Evolutionary conservation across 2,329 filamentous ascomycete species (phyloP).

Genomic region (Tetracladium maxilliforme): DNA sequence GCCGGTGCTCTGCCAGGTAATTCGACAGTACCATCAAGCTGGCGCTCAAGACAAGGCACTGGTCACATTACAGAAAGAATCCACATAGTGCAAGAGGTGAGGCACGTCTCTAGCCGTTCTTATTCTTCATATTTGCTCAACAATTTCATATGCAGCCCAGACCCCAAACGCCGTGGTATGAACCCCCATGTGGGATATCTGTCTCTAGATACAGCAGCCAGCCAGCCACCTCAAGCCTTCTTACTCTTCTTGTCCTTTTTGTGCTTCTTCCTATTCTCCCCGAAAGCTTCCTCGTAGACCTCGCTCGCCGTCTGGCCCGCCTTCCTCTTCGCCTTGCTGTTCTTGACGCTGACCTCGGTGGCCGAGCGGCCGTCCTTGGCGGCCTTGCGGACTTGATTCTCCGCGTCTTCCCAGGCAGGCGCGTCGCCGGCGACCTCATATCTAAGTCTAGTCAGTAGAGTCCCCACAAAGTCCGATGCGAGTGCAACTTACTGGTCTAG

Average conservation of each 20-base stretch:
- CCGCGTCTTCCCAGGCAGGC: conserved; percentile 52
- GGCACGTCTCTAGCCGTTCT: no score
- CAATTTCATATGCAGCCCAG: no score
- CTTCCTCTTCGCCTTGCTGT: conserved; percentile 64
- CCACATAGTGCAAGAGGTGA: no score
- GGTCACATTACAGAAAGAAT: no score
- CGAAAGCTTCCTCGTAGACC: conserved; percentile 46
- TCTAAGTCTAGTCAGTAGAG: conserved; percentile 21
- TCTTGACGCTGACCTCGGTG: conserved; percentile 68
- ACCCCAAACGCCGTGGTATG: no score
- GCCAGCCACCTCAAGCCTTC: no score
- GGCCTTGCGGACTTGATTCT: conserved; percentile 55
- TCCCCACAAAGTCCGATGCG: conserved; percentile 1
- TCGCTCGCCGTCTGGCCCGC: conserved; percentile 41
- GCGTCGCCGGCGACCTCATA: conserved; percentile 51
- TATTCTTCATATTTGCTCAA: no score
- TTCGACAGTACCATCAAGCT: no score
- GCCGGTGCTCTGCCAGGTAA: no score
- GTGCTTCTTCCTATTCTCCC: conserved; percentile 30
- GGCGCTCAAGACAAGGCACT: no score
- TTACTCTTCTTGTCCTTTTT: conserved; percentile 38
- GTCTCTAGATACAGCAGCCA: no score
- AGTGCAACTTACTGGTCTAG: conserved; percentile 58
- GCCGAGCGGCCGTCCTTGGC: conserved; percentile 38
- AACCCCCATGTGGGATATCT: no score